These are phyloP conservation scores for Yarrowia phangngaensis DNA, from an alignment of 805 yeast genomes.

Conservation along the genomic window DNA sequence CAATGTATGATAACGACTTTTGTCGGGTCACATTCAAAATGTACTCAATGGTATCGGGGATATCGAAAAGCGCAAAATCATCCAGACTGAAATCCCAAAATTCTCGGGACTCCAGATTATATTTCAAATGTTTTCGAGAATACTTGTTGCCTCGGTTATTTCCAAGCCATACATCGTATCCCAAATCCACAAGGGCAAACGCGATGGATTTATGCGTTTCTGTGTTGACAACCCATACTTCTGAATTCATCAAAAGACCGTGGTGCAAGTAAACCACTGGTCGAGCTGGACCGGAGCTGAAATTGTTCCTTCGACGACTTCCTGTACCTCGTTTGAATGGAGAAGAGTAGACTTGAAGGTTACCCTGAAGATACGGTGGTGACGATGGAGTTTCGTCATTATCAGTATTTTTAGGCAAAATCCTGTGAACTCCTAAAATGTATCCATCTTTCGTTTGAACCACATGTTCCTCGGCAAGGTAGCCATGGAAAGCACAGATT, in stretches of 20 bases:
- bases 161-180: constrained; percentile 94
- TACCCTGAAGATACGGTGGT: background rate
- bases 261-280: constrained; percentile 80
- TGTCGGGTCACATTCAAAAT: constrained; percentile 52
- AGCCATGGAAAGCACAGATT: constrained; percentile 66
- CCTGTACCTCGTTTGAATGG: constrained; percentile 23
- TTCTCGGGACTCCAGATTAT: constrained; percentile 44
- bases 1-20: constrained; percentile 60
- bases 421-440: constrained; percentile 68
- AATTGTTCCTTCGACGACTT: too few relatives aligned
- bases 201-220: constrained; percentile 60
- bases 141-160: constrained; percentile 92
- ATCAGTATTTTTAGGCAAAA: constrained; percentile 34
- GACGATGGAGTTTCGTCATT: background rate
- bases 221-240: constrained; percentile 62
- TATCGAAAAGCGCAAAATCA: constrained; percentile 86
- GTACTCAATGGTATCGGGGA: constrained; percentile 77
- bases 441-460: constrained; percentile 76
- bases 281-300: constrained; percentile 11
- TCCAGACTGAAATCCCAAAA: constrained; percentile 93
- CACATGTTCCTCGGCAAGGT: constrained; percentile 68
- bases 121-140: constrained; percentile 67
- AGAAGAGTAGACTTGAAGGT: constrained; percentile 9
- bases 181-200: constrained; percentile 67
- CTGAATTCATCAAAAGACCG: constrained; percentile 85